Percentiles rank a stretch among this genome's conserved stretches.
Evolutionary conservation across 352 stramenopile species (phyloP).

Genomic region (Phytophthora fragariae): DNA sequence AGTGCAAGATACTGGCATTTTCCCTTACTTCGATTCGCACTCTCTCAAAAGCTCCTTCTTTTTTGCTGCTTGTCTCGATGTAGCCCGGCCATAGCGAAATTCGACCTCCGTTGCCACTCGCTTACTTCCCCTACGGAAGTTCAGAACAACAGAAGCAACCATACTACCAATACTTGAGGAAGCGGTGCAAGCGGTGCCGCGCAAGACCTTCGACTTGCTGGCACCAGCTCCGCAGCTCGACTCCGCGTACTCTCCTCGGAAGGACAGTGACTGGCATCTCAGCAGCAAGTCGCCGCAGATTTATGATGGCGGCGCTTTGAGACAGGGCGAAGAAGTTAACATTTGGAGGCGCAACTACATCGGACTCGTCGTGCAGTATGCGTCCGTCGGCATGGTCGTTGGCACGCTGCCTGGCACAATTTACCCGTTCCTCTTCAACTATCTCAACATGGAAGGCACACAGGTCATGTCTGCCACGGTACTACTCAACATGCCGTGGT

Average conservation of each 20-base stretch:
- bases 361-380: constrained; percentile 55
- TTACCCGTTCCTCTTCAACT: constrained; percentile 61
- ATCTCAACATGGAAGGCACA: constrained; percentile 58
- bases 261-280: constrained; percentile 23
- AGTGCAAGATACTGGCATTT: too few relatives aligned
- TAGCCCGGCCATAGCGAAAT: background rate
- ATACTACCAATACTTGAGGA: constrained; percentile 38
- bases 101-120: background rate
- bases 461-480: constrained; percentile 47
- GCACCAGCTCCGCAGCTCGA: background rate
- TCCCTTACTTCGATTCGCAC: background rate
- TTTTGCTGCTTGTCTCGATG: background rate
- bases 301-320: constrained; percentile 32
- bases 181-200: constrained; percentile 8
- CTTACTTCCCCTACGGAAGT: constrained; percentile 12
- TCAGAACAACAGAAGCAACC: constrained; percentile 3
- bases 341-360: constrained; percentile 52
- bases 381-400: constrained; percentile 47
- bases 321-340: constrained; percentile 30
- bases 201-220: constrained; percentile 27
- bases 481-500: constrained; percentile 60
- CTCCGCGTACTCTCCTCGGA: constrained; percentile 5
- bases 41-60: background rate
- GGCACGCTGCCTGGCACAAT: constrained; percentile 49
- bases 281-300: constrained; percentile 26